phyloP scores from a whole-genome alignment of 1,139 yeast species.

The Casaregolazyma lundiana region DNA sequence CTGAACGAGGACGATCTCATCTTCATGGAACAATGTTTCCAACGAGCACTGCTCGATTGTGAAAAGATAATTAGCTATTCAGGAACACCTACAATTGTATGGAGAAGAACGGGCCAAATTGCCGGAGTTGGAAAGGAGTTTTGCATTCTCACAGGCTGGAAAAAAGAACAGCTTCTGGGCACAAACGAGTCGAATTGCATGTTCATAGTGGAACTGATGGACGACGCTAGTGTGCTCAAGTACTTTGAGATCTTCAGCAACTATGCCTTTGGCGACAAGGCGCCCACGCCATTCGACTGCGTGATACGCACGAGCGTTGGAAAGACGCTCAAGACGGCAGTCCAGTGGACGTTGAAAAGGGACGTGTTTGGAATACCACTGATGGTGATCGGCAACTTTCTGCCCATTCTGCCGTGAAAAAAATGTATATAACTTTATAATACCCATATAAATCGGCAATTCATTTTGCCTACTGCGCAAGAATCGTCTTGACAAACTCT shows the following conservation, averaged over 20 bases:
- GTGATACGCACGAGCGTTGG: conserved; percentile 60
- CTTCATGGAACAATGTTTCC: conserved; percentile 95
- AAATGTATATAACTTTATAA: not conserved
- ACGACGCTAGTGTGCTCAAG: conserved; percentile 79
- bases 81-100: conserved; percentile 91
- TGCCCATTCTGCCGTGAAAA: conserved; percentile 44
- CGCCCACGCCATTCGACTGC: conserved; percentile 78
- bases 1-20: conserved; percentile 85
- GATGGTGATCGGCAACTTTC: conserved; percentile 92
- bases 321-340: conserved; percentile 54
- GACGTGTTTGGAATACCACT: conserved; percentile 91
- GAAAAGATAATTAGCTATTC: conserved; percentile 77
- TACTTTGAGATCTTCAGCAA: conserved; percentile 81
- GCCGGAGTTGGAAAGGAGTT: conserved; percentile 94
- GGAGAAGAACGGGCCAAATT: conserved; percentile 94
- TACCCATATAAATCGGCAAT: not conserved
- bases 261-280: conserved; percentile 90
- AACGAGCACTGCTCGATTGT: conserved; percentile 82
- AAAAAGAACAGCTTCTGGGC: conserved; percentile 56
- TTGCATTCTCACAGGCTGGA: conserved; percentile 87
- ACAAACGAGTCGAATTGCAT: conserved; percentile 34
- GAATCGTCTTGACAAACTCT: conserved; percentile 83
- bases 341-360: conserved; percentile 86
- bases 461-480: conserved; percentile 62
- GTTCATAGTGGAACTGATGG: conserved; percentile 85